Conservation (phyloP, 176 grass and related monocot genomes). For the Juncus inflexus region DNA sequence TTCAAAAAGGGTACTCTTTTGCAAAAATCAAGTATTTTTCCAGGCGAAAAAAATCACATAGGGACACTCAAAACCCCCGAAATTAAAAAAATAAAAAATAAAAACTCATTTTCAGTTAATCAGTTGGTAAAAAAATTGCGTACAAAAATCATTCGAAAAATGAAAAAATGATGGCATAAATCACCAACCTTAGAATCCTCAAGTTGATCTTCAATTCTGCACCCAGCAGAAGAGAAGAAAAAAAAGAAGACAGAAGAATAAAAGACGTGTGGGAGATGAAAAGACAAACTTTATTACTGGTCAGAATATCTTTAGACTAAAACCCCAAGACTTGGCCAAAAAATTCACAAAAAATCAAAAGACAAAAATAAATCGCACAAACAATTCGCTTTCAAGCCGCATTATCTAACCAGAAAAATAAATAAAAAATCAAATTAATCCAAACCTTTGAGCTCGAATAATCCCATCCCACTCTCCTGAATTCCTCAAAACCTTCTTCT, state of each 20-base stretch:
- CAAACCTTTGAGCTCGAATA: conserved; percentile 2
- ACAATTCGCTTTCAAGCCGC: conserved; percentile 12
- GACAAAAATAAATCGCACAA: background rate
- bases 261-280: conserved; percentile 14
- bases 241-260: conserved; percentile 15
- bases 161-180: background rate
- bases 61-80: conserved; percentile 12
- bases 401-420: conserved; percentile 6
- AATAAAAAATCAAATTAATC: background rate
- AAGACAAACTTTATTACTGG: background rate
- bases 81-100: too few species aligned
- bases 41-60: conserved; percentile 5
- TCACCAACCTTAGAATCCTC: conserved; percentile 13
- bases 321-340: conserved; percentile 14
- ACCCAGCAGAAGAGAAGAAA: conserved; percentile 7
- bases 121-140: too few species aligned
- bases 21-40: conserved; percentile 23
- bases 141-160: background rate
- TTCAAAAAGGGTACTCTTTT: conserved; percentile 12
- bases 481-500: background rate
- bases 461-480: conserved; percentile 6
- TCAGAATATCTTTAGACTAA: conserved; percentile 24
- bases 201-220: background rate
- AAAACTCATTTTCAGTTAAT: too few species aligned
- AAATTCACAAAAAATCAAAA: conserved; percentile 17